Evolutionary conservation across 495 filamentous ascomycete species (phyloP).

Genomic region (Glarea lozoyensis): DNA sequence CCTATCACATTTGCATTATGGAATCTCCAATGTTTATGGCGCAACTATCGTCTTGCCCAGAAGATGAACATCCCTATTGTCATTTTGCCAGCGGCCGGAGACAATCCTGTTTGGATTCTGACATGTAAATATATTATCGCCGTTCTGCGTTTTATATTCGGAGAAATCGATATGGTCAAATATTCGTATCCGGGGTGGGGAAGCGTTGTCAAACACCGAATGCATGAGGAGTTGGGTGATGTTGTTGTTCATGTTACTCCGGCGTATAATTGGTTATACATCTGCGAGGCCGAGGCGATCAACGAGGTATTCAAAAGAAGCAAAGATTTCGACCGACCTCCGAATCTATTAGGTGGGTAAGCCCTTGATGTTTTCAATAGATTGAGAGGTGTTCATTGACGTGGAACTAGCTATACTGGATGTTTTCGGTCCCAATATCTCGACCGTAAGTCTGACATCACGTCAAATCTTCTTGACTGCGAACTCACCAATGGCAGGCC

Average conservation of each 20-base stretch:
- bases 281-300: slow-evolving; percentile 31
- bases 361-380: not conserved
- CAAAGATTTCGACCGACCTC: slow-evolving; percentile 35
- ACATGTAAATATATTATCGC: not conserved
- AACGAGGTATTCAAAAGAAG: slow-evolving; percentile 27
- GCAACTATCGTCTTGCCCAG: not conserved
- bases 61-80: not conserved
- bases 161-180: not conserved
- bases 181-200: not conserved
- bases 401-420: slow-evolving; percentile 25
- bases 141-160: not conserved
- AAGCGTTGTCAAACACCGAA: slow-evolving; percentile 25
- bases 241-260: slow-evolving; percentile 35
- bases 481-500: slow-evolving; percentile 1
- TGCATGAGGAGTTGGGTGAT: slow-evolving; percentile 32
- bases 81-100: not conserved
- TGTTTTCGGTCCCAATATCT: slow-evolving; percentile 38
- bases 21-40: not conserved
- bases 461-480: too few relatives aligned
- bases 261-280: slow-evolving; percentile 27
- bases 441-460: slow-evolving; percentile 23
- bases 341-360: not conserved
- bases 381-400: too few relatives aligned
- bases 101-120: not conserved
- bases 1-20: not conserved